Evolutionary conservation across 148 eudicot species (phyloP), one percentile per base, ranked within the genome.

Genomic region (Camellia sinensis): DNA sequence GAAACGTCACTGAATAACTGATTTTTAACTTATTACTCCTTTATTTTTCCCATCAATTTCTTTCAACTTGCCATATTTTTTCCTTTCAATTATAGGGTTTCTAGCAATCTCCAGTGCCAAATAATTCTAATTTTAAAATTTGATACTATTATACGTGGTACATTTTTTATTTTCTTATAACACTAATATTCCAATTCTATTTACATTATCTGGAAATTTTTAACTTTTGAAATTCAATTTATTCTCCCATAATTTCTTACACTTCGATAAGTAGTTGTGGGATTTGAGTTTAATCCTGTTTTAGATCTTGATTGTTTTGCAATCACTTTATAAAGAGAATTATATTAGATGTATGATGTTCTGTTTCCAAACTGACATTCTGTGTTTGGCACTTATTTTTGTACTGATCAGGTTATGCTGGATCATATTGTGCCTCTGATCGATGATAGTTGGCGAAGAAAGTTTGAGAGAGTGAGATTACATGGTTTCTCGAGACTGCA

Each of bases 401-500:
- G 7, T 78, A 18, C 54, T 75, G 67, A 68, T 53, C 90, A 96
- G 99, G 99, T 93, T 72, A 96, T 91, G 95, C 75, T 96, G 85
- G 95, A 93, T 75, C 95, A 92, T 78, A 84, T 91, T 93, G 85
- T 92, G 87, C 97, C 97, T 46, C 80, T 96, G 68, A 90, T 93
- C 54, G 99, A 93, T 74, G 98, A 92, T 54, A 88, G 86, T 62
- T 96, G 99, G 99, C 89, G 92, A 82, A 73, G 81, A 14, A 96
- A 93, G 83, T 96, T 96, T 21, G 98, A 96, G 84, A 92, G 99
- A 84, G 98, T 93, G 83, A 88, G 95, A 75, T 94, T 92, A 69
- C 82, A 94, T 65, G 99, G 99, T 41, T 96, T 96, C 89, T 96
- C 99, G 40, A 87, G 98, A 83, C 85, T 96, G 29, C 97, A 87